Evolutionary conservation across 306 rosid species (phyloP), one percentile per base, ranked within the genome.

Genomic region (Vicia faba): DNA sequence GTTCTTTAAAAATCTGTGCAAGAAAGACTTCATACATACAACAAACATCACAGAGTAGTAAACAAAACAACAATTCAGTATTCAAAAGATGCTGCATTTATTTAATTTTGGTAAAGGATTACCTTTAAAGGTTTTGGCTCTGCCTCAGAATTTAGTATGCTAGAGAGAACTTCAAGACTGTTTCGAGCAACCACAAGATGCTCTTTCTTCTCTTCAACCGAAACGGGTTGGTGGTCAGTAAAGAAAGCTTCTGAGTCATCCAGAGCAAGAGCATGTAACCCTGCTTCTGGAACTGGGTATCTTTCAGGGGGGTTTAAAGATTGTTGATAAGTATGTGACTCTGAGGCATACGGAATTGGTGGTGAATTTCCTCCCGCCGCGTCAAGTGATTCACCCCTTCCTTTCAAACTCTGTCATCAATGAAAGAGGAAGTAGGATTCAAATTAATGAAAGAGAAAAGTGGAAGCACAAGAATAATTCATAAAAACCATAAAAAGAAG

Each of bases 101-200:
- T 69, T 39, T 10, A 29, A 19, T 50, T 40, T 66, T 8, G 20
- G 8, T 55, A 13, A 60, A 75, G 5, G 50, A 19, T 72, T 78
- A 89, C 96, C 96, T 89, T 85, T 43, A 87, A 69, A 69, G 82
- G 76, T 78, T 87, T 87, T 2, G 96, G 85, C 58, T 87, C 93
- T 5, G 83, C 78, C 64, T 87, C 93, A 23, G 86, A 73, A 61
- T 56, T 78, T 76, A 87, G 78, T 58, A 89, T 87, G 82, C 87
- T 78, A 31, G 96, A 75, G 63, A 89, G 86, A 65, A 89, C 68
- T 51, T 89, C 96, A 45, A 83, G 84, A 69, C 93, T 89, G 80
- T 85, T 89, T 67, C 95, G 89, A 54, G 96, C 81, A 53, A 89
- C 71, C 62, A 80, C 84, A 33, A 89, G 89, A 80, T 68, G 76